Percentiles rank a stretch among this genome's conserved stretches.
These are phyloP conservation scores for Trametes elegans DNA, from an alignment of 768 basidiomycete species.

Conservation along the genomic window DNA sequence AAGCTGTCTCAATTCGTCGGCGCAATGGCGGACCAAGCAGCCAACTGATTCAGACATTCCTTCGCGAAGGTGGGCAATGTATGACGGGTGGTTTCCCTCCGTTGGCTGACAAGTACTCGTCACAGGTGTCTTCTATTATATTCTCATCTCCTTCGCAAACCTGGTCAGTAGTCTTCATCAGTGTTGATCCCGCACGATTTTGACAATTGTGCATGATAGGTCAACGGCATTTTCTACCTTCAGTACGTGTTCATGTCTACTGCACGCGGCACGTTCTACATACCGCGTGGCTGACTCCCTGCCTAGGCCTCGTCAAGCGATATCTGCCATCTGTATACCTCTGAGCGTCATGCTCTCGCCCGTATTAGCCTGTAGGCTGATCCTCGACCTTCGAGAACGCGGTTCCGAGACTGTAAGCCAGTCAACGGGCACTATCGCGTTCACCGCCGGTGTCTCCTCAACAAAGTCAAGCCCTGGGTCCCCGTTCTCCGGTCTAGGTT, in stretches of 20 bases:
- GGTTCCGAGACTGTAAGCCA: conserved; percentile 77
- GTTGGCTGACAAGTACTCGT: not conserved
- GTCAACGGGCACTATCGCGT: conserved; percentile 39
- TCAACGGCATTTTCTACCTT: conserved; percentile 85
- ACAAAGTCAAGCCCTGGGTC: conserved; percentile 30
- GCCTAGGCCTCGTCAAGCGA: conserved; percentile 71
- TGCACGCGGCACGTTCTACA: not conserved
- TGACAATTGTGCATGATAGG: conserved; percentile 29
- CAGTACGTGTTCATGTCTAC: conserved; percentile 54
- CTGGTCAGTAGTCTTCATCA: conserved; percentile 39
- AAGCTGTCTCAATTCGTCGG: conserved; percentile 74
- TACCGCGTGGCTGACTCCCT: not conserved
- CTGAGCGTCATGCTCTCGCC: conserved; percentile 83
- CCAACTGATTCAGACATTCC: conserved; percentile 78
- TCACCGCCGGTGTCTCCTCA: conserved; percentile 29
- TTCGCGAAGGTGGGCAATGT: conserved; percentile 62
- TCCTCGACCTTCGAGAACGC: conserved; percentile 79
- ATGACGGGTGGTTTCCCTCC: not conserved
- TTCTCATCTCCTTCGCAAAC: conserved; percentile 85
- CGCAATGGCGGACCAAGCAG: conserved; percentile 75
- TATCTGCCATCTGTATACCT: conserved; percentile 82
- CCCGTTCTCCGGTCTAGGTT: conserved; percentile 29
- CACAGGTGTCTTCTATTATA: conserved; percentile 77
- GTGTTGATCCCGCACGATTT: not conserved
- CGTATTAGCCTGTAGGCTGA: conserved; percentile 76